A percentile compares a stretch with the other conserved stretches of the same genome.
Conservation (phyloP, 768 basidiomycete genomes). For the Auriscalpium microsporum region DNA sequence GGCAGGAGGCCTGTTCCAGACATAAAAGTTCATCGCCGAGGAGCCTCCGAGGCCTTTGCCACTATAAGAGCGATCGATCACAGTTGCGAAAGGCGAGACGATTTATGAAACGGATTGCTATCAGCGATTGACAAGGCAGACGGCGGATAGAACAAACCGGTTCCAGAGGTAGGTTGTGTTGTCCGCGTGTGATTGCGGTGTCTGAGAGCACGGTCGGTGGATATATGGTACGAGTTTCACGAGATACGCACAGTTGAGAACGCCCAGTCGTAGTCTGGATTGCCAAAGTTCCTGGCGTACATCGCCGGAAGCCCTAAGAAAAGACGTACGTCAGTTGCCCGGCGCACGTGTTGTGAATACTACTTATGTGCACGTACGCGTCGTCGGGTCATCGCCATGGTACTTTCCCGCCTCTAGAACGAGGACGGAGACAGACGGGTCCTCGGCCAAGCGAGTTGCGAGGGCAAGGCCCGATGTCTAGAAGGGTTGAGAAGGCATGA, state of each 20-base stretch:
- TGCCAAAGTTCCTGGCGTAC: constrained; percentile 1
- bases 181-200: constrained; percentile 11
- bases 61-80: no score
- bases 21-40: constrained; percentile 15
- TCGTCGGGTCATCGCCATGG: constrained; percentile 5
- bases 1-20: constrained; percentile 15
- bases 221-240: no score
- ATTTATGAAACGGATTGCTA: not conserved
- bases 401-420: constrained; percentile 10
- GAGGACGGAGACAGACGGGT: constrained; percentile 9
- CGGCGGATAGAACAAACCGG: not conserved
- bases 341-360: no score
- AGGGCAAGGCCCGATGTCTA: constrained; percentile 12
- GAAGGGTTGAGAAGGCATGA: not conserved
- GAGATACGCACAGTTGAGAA: constrained; percentile 10
- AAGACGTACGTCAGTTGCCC: not conserved
- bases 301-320: constrained; percentile 7
- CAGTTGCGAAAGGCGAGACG: no score
- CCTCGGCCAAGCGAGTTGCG: constrained; percentile 12
- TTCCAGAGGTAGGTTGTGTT: constrained; percentile 8
- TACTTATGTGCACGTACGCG: constrained; percentile 1
- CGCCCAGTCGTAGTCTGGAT: constrained; percentile 15
- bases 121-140: no score
- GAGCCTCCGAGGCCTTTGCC: constrained; percentile 15
- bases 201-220: not conserved